phyloP scores from a whole-genome alignment of 345 rosid genomes.

The Hibiscus syriacus region DNA sequence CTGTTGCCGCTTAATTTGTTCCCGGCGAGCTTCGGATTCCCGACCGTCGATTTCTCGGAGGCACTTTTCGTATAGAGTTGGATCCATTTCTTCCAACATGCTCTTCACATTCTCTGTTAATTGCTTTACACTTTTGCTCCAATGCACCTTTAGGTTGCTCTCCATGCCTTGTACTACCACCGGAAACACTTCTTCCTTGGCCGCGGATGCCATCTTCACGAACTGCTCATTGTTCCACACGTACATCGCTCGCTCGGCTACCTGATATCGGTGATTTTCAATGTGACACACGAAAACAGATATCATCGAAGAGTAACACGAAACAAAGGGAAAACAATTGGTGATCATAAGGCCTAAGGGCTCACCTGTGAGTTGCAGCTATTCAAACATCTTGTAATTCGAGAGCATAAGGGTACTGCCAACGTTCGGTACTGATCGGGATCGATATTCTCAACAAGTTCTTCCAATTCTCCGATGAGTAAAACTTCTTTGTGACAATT shows the following conservation, averaged over 20 bases:
- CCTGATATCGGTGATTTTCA: constrained; percentile 23
- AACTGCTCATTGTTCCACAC: constrained; percentile 59
- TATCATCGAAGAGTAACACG: too few relatives aligned
- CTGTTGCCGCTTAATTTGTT: constrained; percentile 30
- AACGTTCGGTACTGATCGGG: constrained; percentile 48
- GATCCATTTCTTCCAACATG: constrained; percentile 51
- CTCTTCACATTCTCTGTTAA: constrained; percentile 42
- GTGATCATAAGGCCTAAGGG: too few relatives aligned
- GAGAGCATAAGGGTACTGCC: constrained; percentile 43
- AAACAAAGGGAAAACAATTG: background rate
- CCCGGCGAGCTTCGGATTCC: constrained; percentile 24
- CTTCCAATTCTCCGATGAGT: constrained; percentile 51
- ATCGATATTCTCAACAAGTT: constrained; percentile 46
- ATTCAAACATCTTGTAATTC: constrained; percentile 37
- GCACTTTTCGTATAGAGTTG: constrained; percentile 30
- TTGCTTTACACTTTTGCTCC: constrained; percentile 61
- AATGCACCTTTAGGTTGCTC: constrained; percentile 47
- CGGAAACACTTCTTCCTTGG: constrained; percentile 48
- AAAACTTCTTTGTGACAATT: constrained; percentile 50
- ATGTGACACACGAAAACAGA: too few relatives aligned
- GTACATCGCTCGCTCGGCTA: constrained; percentile 52
- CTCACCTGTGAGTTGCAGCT: constrained; percentile 56
- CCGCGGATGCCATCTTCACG: constrained; percentile 46
- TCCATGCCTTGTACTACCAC: constrained; percentile 51
- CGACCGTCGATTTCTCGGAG: constrained; percentile 18